phyloP scores from a whole-genome alignment of 1,284 basidiomycete genomes.

The Apiotrichum brassicae region DNA sequence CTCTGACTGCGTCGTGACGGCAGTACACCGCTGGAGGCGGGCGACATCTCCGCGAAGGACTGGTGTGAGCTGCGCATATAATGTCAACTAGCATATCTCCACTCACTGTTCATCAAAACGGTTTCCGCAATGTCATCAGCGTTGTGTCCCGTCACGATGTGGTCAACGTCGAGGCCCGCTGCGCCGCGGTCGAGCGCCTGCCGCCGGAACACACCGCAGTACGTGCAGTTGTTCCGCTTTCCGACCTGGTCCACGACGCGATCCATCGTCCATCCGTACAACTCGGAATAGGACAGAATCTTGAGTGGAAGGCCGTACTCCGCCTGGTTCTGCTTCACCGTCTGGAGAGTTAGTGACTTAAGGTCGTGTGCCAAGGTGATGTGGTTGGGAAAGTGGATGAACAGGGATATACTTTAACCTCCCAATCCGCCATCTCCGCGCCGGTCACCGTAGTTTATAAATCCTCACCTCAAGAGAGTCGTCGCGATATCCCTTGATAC shows the following conservation, averaged over 20 bases:
- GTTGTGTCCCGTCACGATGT: constrained; percentile 98
- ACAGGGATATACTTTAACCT: too few species aligned
- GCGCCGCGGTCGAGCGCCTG: constrained; percentile 96
- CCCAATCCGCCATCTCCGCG: background rate
- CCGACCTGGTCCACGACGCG: constrained; percentile 87
- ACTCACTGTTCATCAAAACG: constrained; percentile 93
- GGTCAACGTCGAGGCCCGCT: constrained; percentile 79
- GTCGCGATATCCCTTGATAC: constrained; percentile 96
- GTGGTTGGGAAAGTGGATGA: too few species aligned
- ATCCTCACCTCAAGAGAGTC: constrained; percentile 89
- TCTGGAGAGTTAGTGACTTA: constrained; percentile 56
- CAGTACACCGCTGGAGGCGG: constrained; percentile 83
- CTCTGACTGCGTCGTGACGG: constrained; percentile 87
- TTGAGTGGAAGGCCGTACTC: constrained; percentile 95
- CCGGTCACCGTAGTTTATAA: too few species aligned
- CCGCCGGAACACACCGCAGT: constrained; percentile 93
- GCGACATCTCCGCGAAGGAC: constrained; percentile 98
- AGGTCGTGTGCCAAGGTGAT: too few species aligned
- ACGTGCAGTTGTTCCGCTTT: constrained; percentile 98
- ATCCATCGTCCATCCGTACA: constrained; percentile 99
- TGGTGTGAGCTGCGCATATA: constrained; percentile 44
- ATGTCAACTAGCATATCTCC: too few species aligned
- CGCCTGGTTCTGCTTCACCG: constrained; percentile 92
- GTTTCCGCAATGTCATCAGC: constrained; percentile 99
- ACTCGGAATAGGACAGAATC: constrained; percentile 89